phyloP scores from a whole-genome alignment of 495 filamentous ascomycete genomes.

The Usnea hakonensis region DNA sequence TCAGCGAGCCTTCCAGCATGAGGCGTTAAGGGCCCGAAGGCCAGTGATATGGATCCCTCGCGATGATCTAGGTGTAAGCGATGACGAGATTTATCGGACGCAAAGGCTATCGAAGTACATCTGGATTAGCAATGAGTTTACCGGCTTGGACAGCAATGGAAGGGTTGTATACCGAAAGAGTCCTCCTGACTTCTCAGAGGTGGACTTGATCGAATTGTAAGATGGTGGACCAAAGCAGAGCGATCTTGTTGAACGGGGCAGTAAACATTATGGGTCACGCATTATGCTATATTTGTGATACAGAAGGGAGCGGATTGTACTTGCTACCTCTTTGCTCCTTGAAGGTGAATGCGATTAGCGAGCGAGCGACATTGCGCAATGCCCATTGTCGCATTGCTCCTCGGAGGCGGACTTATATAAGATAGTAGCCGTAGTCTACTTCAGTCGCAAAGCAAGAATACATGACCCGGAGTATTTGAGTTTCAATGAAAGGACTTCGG shows the following conservation, averaged over 20 bases:
- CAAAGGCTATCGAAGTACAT: constrained; percentile 69
- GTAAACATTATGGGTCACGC: too few species aligned
- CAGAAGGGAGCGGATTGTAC: background rate
- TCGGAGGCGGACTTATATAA: background rate
- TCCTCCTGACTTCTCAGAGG: constrained; percentile 87
- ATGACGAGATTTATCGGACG: constrained; percentile 81
- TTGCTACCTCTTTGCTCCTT: background rate
- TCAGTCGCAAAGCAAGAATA: too few species aligned
- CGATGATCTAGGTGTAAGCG: constrained; percentile 82
- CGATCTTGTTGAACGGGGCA: background rate
- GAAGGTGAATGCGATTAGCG: background rate
- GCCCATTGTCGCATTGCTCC: background rate
- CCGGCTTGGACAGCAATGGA: constrained; percentile 74
- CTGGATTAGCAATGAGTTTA: constrained; percentile 91
- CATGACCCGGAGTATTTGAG: too few species aligned
- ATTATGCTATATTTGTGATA: too few species aligned
- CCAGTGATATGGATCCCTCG: constrained; percentile 93
- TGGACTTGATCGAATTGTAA: constrained; percentile 73
- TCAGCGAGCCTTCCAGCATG: constrained; percentile 83
- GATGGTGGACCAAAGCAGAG: background rate
- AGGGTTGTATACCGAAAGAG: constrained; percentile 80
- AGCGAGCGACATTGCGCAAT: background rate
- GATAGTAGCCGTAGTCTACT: too few species aligned
- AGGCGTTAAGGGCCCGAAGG: constrained; percentile 73
- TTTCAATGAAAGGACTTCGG: too few species aligned